phyloP scores from a whole-genome alignment of 495 filamentous ascomycete genomes.

The Penicillium diatomitis region DNA sequence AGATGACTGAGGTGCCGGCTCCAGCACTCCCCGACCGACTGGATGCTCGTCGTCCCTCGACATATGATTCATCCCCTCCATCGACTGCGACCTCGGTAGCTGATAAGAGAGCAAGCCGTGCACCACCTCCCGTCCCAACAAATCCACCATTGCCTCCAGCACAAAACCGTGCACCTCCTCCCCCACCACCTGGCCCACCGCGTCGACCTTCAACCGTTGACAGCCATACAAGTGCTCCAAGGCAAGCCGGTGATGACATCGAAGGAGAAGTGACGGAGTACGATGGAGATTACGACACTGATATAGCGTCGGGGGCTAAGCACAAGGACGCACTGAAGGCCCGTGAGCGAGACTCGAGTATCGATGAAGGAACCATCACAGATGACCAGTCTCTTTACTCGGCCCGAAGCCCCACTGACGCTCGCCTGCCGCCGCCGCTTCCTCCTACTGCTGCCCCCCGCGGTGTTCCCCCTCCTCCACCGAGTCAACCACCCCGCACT shows the following conservation, averaged over 20 bases:
- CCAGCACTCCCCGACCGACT: slow-evolving; percentile 40
- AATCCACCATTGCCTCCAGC: slow-evolving; percentile 40
- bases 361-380: slow-evolving; percentile 47
- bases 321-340: slow-evolving; percentile 87
- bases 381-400: slow-evolving; percentile 45
- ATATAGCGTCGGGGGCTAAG: slow-evolving; percentile 81
- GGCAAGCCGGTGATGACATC: slow-evolving; percentile 48
- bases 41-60: slow-evolving; percentile 33
- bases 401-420: slow-evolving; percentile 37
- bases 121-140: slow-evolving; percentile 41
- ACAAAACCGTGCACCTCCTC: slow-evolving; percentile 64
- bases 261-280: slow-evolving; percentile 88
- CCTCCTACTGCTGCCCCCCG: slow-evolving; percentile 44
- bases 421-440: slow-evolving; percentile 49
- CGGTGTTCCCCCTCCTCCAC: slow-evolving; percentile 46
- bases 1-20: slow-evolving; percentile 35
- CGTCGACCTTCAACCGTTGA: slow-evolving; percentile 56
- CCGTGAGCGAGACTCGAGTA: slow-evolving; percentile 67
- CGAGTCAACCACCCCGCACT: slow-evolving; percentile 38
- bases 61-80: slow-evolving; percentile 41
- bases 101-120: slow-evolving; percentile 44
- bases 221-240: slow-evolving; percentile 30
- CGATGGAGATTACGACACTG: slow-evolving; percentile 96
- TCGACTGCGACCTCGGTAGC: slow-evolving; percentile 33
- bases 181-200: slow-evolving; percentile 56